A percentile compares a stretch with the other conserved stretches of the same genome.
phyloP scores from a whole-genome alignment of 352 stramenopile genomes.

The Peronospora destructor region DNA sequence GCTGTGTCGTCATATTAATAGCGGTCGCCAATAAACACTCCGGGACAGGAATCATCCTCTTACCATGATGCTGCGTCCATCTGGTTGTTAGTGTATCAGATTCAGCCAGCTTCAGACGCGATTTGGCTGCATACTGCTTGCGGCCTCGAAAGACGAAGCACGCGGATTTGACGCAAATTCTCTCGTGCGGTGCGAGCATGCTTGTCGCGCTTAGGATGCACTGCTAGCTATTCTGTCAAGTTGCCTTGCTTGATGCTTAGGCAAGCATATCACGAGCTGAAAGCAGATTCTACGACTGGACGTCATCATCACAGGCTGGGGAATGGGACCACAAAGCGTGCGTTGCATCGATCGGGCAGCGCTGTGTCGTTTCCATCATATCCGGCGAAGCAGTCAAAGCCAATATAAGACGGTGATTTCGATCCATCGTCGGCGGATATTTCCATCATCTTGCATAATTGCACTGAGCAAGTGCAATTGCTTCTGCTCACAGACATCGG shows the following conservation, averaged over 20 bases:
- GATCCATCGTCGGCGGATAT: not conserved
- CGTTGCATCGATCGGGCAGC: slow-evolving; percentile 8
- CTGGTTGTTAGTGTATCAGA: slow-evolving; percentile 7
- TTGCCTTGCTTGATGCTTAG: slow-evolving; percentile 17
- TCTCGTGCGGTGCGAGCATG: no score
- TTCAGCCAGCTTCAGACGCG: slow-evolving; percentile 14
- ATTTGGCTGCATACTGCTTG: slow-evolving; percentile 15
- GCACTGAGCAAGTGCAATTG: slow-evolving; percentile 16
- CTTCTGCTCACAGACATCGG: slow-evolving; percentile 23
- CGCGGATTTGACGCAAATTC: slow-evolving; percentile 18
- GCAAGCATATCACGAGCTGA: slow-evolving; percentile 10
- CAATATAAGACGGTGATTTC: not conserved
- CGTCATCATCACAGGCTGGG: slow-evolving; percentile 9
- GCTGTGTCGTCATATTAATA: slow-evolving; percentile 4
- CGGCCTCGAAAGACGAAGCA: slow-evolving; percentile 19
- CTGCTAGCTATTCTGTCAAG: slow-evolving; percentile 8
- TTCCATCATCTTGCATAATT: slow-evolving; percentile 2
- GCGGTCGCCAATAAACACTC: slow-evolving; percentile 8
- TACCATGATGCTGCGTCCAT: slow-evolving; percentile 1
- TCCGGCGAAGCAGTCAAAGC: not conserved
- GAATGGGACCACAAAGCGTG: slow-evolving; percentile 5
- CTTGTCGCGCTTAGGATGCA: not conserved
- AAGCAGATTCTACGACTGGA: slow-evolving; percentile 21
- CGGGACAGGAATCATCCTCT: slow-evolving; percentile 14
- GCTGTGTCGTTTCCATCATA: not conserved